Base-by-base conservation (phyloP, 352 stramenopile species). In the Peronosclerospora sorghi region DNA sequence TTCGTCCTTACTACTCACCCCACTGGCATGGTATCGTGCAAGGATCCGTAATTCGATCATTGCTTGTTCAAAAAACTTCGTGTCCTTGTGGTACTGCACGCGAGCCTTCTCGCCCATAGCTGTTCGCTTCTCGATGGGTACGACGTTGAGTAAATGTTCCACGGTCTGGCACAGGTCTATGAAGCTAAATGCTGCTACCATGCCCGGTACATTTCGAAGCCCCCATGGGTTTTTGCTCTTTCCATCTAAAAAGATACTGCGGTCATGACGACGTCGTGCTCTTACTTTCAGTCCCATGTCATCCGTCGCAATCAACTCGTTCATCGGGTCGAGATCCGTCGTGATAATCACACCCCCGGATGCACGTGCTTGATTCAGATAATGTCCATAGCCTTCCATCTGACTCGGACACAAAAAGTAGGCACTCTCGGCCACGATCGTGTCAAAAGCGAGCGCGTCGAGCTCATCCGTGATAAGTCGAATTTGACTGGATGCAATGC, bases 301-400 rank as follows among this genome's bases (percentile, higher is more conserved):
- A 13, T 63, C 48, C 13, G 56, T 56, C 42, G 35, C 23, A 14
- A 83, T 51, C 19, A 83, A 38, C 30, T 83, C 71, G 40, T 76
- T 80, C 68, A 83, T 78, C 4, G 71, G 71, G 24, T 64, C 52
- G 28, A 68, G 28, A 36, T 83, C 53, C 1, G 71, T 69, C 1
- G 68, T 71, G 35, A 83, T 34, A 26, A 83, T 65, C 8, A 80
- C 48, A 7, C 56, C 71, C 5, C 71, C 65, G 0, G 65, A 53
- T 13, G 71, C 71, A 7, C 67, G 62, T 21, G 68, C 68, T 21
- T 83, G 71, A 47, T 83, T 83, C 50, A 83, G 68, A 48, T 83
- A 83, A 56, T 83, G 71, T 8, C 70, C 72, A 35, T 74, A 84
- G 1, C 69, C 73, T 51, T 85, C 73, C 54, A 65, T 64, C 18